phyloP scores from a whole-genome alignment of 108 stramenopile species.

The Cyclotella baltica region DNA sequence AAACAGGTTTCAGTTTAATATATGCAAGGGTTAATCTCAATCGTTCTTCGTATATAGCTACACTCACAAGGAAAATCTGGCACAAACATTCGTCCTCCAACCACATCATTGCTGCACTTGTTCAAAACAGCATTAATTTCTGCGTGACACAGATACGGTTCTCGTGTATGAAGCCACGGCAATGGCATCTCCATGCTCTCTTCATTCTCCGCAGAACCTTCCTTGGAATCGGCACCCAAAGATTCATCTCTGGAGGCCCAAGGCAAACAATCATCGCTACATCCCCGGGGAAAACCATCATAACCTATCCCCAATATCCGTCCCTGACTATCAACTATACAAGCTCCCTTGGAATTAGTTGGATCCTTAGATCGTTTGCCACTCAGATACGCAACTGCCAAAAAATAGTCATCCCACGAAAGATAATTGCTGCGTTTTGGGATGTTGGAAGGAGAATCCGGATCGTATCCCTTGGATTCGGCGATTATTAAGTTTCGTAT shows the following conservation, averaged over 20 bases:
- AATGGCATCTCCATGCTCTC: constrained; percentile 7
- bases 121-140: constrained; percentile 88
- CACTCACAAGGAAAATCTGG: constrained; percentile 85
- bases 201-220: background rate
- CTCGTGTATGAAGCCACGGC: constrained; percentile 82
- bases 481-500: constrained; percentile 24
- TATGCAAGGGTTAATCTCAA: too few species aligned
- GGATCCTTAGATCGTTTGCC: constrained; percentile 96
- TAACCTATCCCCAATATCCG: constrained; percentile 97
- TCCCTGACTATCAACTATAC: constrained; percentile 77
- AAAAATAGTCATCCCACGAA: constrained; percentile 99
- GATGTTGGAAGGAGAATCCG: constrained; percentile 33
- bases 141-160: constrained; percentile 93
- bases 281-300: constrained; percentile 96
- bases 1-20: too few species aligned
- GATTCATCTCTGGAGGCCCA: constrained; percentile 60
- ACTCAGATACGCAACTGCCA: constrained; percentile 89
- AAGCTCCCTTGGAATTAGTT: constrained; percentile 64
- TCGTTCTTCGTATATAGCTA: too few species aligned
- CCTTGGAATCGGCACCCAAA: background rate
- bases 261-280: constrained; percentile 89
- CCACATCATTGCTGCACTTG: constrained; percentile 76
- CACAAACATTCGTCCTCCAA: constrained; percentile 83
- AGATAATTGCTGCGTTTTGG: constrained; percentile 62
- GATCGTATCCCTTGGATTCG: constrained; percentile 51